Conservation (phyloP, 1,284 basidiomycete genomes). For the Fomitiporia mediterranea region DNA sequence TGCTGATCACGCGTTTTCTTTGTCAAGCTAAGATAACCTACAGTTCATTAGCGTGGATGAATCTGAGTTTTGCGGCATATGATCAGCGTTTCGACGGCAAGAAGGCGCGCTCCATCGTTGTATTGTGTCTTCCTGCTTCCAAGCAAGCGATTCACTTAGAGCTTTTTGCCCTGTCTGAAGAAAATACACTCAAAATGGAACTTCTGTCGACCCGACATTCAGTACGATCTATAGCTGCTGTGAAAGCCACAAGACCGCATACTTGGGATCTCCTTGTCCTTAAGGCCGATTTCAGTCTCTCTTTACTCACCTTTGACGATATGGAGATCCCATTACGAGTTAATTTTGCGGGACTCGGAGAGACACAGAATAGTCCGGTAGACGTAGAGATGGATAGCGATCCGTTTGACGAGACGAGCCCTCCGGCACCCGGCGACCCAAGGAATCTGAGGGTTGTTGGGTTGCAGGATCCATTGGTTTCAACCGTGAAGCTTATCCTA, state of each 20-base stretch:
- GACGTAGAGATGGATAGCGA: constrained; percentile 19
- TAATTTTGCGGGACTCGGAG: constrained; percentile 25
- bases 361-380: constrained; percentile 11
- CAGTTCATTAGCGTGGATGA: constrained; percentile 38
- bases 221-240: constrained; percentile 50
- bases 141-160: constrained; percentile 38
- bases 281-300: constrained; percentile 45
- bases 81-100: constrained; percentile 62
- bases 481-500: constrained; percentile 43
- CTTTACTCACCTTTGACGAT: constrained; percentile 57
- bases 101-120: constrained; percentile 47
- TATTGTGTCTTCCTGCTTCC: constrained; percentile 50
- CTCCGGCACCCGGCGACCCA: constrained; percentile 19
- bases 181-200: constrained; percentile 40
- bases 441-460: constrained; percentile 32
- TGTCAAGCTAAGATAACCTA: constrained; percentile 18
- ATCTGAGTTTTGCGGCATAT: constrained; percentile 54
- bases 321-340: constrained; percentile 41
- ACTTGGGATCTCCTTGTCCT: constrained; percentile 68
- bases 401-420: constrained; percentile 26
- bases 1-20: constrained; percentile 3
- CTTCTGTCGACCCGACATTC: constrained; percentile 35
- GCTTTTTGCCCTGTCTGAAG: constrained; percentile 23
- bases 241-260: constrained; percentile 56
- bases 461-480: constrained; percentile 39